A percentile compares a stretch with the other conserved stretches of the same genome.
phyloP scores from a whole-genome alignment of 148 eudicot species.

The Spergularia marina region DNA sequence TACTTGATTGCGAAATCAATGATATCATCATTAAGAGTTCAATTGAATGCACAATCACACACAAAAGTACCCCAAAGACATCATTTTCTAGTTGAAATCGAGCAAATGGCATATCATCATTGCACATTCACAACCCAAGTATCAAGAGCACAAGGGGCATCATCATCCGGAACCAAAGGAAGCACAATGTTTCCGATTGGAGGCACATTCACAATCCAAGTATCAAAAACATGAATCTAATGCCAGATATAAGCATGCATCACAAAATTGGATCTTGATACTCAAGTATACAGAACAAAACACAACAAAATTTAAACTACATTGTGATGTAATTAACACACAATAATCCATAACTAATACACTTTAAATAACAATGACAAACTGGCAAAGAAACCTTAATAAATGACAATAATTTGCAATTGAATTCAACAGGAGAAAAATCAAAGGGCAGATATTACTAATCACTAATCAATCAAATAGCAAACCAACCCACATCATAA shows the following conservation, averaged over 20 bases:
- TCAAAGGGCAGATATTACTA: background rate
- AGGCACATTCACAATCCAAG: constrained; percentile 18
- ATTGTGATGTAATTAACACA: background rate
- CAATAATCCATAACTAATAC: background rate
- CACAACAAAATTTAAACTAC: background rate
- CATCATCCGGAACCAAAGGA: background rate
- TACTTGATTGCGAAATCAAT: background rate
- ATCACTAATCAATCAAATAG: background rate
- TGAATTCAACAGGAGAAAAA: background rate
- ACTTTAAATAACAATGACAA: background rate
- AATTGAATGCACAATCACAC: background rate
- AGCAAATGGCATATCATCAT: background rate
- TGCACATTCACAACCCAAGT: constrained; percentile 13
- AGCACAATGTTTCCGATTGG: background rate
- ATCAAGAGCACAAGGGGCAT: background rate
- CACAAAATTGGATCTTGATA: constrained; percentile 12
- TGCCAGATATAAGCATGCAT: constrained; percentile 22
- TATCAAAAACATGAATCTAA: constrained; percentile 15
- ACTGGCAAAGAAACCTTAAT: background rate
- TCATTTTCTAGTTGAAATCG: background rate
- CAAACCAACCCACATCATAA: constrained; percentile 15
- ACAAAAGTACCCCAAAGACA: background rate
- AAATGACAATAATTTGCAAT: background rate
- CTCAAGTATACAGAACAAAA: background rate
- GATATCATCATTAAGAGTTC: background rate